Percentiles rank a stretch among this genome's conserved stretches.
Conservation (phyloP, 2,329 filamentous ascomycete genomes). For the Fusarium albidum region DNA sequence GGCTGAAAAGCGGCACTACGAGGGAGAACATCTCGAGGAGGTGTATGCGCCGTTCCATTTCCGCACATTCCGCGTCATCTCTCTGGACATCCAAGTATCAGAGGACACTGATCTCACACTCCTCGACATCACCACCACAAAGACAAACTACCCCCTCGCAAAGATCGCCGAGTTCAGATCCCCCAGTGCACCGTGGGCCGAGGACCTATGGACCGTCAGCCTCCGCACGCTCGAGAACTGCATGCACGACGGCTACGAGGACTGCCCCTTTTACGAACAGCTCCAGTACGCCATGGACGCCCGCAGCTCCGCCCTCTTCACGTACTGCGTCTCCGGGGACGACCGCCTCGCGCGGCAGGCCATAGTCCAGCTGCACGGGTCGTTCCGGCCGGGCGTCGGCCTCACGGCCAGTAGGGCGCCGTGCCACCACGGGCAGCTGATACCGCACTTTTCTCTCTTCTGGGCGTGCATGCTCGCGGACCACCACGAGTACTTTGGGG, state of each 20-base stretch:
- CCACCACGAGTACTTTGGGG: conserved; percentile 46
- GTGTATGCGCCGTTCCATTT: conserved; percentile 9
- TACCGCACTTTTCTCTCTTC: conserved; percentile 47
- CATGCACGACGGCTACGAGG: conserved; percentile 44
- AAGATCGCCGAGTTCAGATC: neutral
- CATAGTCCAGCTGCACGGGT: conserved; percentile 39
- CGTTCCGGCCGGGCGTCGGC: conserved; percentile 33
- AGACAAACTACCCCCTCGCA: conserved; percentile 3
- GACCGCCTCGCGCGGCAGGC: conserved; percentile 43
- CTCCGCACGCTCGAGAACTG: conserved; percentile 33
- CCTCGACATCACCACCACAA: neutral
- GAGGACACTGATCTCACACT: neutral
- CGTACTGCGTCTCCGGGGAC: conserved; percentile 42
- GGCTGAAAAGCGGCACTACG: neutral
- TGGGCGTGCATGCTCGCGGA: conserved; percentile 47
- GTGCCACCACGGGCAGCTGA: conserved; percentile 44
- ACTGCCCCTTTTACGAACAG: conserved; percentile 47
- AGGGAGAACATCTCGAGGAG: neutral
- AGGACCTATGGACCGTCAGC: neutral
- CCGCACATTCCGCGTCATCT: conserved; percentile 6
- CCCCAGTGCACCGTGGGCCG: too few species aligned
- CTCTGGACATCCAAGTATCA: neutral
- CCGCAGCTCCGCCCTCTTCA: conserved; percentile 42
- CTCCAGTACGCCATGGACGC: conserved; percentile 44
- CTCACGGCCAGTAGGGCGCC: conserved; percentile 46